Conservation (phyloP, 2,329 filamentous ascomycete genomes). For the Pyrenochaeta sp. region DNA sequence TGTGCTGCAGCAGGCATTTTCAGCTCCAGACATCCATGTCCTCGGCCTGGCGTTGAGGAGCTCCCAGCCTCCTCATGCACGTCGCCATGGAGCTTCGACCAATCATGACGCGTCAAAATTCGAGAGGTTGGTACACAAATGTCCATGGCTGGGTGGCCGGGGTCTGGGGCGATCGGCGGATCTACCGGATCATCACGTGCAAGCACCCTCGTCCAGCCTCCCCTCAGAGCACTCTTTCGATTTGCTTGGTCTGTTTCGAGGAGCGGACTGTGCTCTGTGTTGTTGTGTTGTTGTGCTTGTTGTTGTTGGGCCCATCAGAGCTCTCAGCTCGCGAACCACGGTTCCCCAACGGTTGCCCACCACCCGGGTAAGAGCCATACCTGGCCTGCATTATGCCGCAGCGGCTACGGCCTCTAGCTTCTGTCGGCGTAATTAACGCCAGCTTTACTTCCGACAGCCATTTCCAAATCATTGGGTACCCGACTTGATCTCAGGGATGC, state of each 20-base stretch:
- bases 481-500: too few species aligned
- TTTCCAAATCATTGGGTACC: neutral
- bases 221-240: neutral
- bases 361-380: constrained; percentile 3
- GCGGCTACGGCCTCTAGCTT: constrained; percentile 6
- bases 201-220: constrained; percentile 1
- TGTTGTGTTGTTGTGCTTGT: too few species aligned
- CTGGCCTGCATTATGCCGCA: constrained; percentile 25
- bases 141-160: constrained; percentile 12
- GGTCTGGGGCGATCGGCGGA: constrained; percentile 19
- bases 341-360: constrained; percentile 14
- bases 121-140: constrained; percentile 6
- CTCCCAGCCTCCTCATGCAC: constrained; percentile 31
- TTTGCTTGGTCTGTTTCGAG: neutral
- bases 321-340: constrained; percentile 12
- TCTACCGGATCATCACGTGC: constrained; percentile 25
- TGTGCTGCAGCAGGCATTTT: constrained; percentile 30
- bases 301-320: neutral
- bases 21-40: constrained; percentile 40
- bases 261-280: too few species aligned
- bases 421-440: constrained; percentile 2
- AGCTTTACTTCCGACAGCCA: neutral
- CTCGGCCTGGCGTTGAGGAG: constrained; percentile 21
- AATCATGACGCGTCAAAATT: constrained; percentile 29
- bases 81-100: constrained; percentile 29